Evolutionary conservation across 176 grass and related monocot genomes (phyloP), one percentile per base, ranked within the genome.

Genomic region (Bromus sterilis): DNA sequence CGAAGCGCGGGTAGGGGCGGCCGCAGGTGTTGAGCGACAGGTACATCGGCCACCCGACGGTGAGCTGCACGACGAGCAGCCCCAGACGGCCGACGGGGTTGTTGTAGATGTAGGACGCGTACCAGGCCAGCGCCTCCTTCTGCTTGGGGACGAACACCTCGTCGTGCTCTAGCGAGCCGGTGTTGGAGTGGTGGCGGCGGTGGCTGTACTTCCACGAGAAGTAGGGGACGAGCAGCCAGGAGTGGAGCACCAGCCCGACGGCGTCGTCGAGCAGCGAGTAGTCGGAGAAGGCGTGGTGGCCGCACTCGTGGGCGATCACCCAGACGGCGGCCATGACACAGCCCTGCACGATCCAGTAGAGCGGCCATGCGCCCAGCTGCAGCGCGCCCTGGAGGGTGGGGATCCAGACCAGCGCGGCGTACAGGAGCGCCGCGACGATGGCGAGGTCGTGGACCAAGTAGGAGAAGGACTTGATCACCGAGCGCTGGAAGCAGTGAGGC

Each of bases 131-230:
- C 2, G 48, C 72, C 2, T 83, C 42, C 82, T 82, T 97, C 41
- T 74, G 46, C 87, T 90, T 92, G 0, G 94, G 91, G 33, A 97
- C 94, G 72, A 94, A 97, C 55, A 97, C 94, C 89, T 94, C 94
- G 23, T 97, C 89, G 9, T 87, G 89, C 21, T 97, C 91, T 6
- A 97, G 12, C 60, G 94, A 97, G 4, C 85, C 91, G 0, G 89
- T 90, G 73, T 94, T 97, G 71, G 91, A 94, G 86, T 97, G 94
- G 74, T 94, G 94, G 55, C 94, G 91, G 9, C 94, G 84, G 74
- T 94, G 94, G 87, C 91, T 94, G 77, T 89, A 92, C 76, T 97
- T 97, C 94, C 94, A 92, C 13, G 94, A 97, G 87, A 94, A 97
- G 87, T 94, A 97, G 0, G 94, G 94, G 14, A 97, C 94, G 10